Evolutionary conservation across 208 protist genomes (phyloP), one percentile per base, ranked within the genome.

Genomic region (Phytomonas serpens): DNA sequence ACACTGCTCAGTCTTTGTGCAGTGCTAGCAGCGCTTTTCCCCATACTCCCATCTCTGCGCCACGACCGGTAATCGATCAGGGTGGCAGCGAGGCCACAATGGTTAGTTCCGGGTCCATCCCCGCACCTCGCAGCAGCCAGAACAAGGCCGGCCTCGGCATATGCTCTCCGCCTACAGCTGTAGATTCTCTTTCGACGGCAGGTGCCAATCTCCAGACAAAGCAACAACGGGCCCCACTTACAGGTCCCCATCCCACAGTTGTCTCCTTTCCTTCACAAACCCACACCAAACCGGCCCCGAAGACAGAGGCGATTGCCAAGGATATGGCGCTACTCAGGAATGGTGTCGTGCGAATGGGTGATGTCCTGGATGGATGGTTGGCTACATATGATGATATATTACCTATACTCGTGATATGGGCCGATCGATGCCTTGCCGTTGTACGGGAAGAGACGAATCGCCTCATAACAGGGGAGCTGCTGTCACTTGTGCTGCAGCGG

Each of bases 371-470:
- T 38, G 74, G 79, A 34, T 76, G 92, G 31, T 74, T 82, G 36
- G 77, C 73, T 37, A 77, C 51, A 36, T 89, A 87, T 72, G 75
- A 76, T 37, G 78, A 82, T 68, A 72, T 83, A 51, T 68, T 82
- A 62, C 66, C 80, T 30, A 78, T 84, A 31, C 64, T 90, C 61
- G 51, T 51, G 27, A 42, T 78, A 23, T 95, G 90, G 90, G 61
- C 86, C 5, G 78, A 84, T 36, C 87, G 90, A 23, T 89, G 85
- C 61, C 64, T 95, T 31, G 84, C 80, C 19, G 86, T 95, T 63
- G 77, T 86, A 10, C 88, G 85, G 73, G 85, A 88, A 64, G 82
- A 84, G 61, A 84, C 82, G 71, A 75, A 79, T n/a, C 85, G 90
- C 10, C 70, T 77, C 29, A 61, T 77, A 10, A 92, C 81, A 29